Conservation (phyloP, 2,329 filamentous ascomycete genomes). For the Colletotrichum limetticola region DNA sequence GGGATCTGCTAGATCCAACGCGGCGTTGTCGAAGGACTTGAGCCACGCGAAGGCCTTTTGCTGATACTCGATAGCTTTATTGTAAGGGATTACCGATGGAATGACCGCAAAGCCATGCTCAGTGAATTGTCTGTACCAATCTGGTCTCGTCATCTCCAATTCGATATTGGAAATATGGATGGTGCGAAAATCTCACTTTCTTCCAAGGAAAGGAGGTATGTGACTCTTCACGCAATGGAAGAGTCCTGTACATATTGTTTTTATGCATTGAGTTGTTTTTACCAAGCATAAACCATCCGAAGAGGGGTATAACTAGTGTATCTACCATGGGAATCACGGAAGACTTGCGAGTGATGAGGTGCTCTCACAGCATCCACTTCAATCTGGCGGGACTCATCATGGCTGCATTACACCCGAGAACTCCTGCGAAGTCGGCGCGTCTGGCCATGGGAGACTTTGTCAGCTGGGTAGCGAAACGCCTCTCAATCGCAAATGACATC, state of each 20-base stretch:
- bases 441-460: background rate
- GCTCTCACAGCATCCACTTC: background rate
- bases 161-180: background rate
- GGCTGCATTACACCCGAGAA: background rate
- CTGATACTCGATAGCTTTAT: conserved; percentile 49
- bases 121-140: conserved; percentile 48
- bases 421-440: background rate
- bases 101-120: conserved; percentile 56
- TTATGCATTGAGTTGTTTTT: no score
- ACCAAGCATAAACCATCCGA: no score
- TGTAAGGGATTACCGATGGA: conserved; percentile 55
- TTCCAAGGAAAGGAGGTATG: no score
- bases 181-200: background rate
- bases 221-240: no score
- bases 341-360: background rate
- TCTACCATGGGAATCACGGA: background rate
- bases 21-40: conserved; percentile 37
- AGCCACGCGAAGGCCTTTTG: conserved; percentile 39
- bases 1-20: conserved; percentile 40
- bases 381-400: background rate
- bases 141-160: conserved; percentile 8
- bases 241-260: no score
- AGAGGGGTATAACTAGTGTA: background rate
- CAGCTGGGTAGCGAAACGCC: background rate
- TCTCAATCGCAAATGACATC: background rate